Percentiles rank a stretch among this genome's conserved stretches.
These are phyloP conservation scores for Lasiodiplodia citricola DNA, from an alignment of 2,329 filamentous ascomycete genomes.

Conservation along the genomic window DNA sequence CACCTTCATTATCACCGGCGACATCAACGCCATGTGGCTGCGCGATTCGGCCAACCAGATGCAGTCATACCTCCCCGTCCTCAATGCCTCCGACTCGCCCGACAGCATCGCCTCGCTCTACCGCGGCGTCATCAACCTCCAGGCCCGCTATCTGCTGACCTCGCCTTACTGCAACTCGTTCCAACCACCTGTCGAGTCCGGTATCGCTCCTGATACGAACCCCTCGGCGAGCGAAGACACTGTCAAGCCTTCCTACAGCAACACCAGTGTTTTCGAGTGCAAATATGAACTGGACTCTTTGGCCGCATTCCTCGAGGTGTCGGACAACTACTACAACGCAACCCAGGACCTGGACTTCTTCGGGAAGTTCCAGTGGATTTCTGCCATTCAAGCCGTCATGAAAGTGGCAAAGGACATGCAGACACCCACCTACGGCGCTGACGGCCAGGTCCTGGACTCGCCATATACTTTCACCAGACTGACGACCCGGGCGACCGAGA, in stretches of 20 bases:
- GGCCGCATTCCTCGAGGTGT: conserved; percentile 57
- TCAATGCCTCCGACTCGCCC: conserved; percentile 59
- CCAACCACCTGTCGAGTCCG: conserved; percentile 57
- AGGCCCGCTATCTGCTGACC: conserved; percentile 69
- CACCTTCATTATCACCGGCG: conserved; percentile 64
- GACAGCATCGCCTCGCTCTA: conserved; percentile 71
- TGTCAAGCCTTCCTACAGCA: conserved; percentile 51
- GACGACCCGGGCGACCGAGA: conserved; percentile 54
- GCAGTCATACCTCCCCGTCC: conserved; percentile 69
- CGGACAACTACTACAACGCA: conserved; percentile 54
- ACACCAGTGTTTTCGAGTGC: conserved; percentile 56
- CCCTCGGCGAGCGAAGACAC: conserved; percentile 46
- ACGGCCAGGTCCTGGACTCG: conserved; percentile 51
- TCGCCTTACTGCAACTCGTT: conserved; percentile 62
- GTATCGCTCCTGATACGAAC: conserved; percentile 47
- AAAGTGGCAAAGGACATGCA: conserved; percentile 54
- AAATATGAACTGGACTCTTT: conserved; percentile 61
- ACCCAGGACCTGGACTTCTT: conserved; percentile 57
- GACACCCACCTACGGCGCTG: conserved; percentile 53
- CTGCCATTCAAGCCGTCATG: conserved; percentile 52
- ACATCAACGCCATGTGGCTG: conserved; percentile 64
- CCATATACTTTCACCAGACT: conserved; percentile 54
- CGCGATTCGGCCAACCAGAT: conserved; percentile 69
- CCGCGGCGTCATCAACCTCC: conserved; percentile 73
- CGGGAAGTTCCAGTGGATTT: conserved; percentile 53